Conservation (phyloP, 2,329 filamentous ascomycete genomes). For the Eutypa lata region DNA sequence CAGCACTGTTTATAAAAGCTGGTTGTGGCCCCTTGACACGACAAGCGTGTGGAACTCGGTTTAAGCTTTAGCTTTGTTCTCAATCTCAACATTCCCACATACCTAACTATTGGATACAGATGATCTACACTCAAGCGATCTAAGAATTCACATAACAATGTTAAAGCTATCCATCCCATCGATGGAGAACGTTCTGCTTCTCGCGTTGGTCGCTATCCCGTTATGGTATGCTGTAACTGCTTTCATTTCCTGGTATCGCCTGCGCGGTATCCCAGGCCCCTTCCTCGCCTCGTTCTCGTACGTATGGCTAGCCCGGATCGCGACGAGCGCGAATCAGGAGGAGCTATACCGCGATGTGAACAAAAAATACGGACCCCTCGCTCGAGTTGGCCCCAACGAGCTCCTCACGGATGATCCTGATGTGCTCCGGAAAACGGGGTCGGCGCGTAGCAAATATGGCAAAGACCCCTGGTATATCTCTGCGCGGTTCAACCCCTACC, state of each 20-base stretch:
- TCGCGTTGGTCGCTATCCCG: too few species aligned
- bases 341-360: neutral
- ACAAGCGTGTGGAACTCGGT: too few species aligned
- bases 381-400: slow-evolving; percentile 21
- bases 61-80: too few species aligned
- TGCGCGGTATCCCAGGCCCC: slow-evolving; percentile 16
- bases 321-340: slow-evolving; percentile 4
- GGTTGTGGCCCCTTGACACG: too few species aligned
- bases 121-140: too few species aligned
- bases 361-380: slow-evolving; percentile 12
- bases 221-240: too few species aligned
- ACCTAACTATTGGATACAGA: too few species aligned
- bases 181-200: too few species aligned
- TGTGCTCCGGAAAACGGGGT: slow-evolving; percentile 13
- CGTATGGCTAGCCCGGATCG: slow-evolving; percentile 10
- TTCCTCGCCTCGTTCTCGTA: slow-evolving; percentile 15
- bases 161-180: too few species aligned
- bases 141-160: too few species aligned
- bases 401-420: slow-evolving; percentile 19
- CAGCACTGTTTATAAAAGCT: too few species aligned
- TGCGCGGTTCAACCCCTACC: slow-evolving; percentile 13
- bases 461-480: slow-evolving; percentile 16
- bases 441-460: slow-evolving; percentile 13
- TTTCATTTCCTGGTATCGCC: slow-evolving; percentile 10
- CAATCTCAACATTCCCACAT: too few species aligned